phyloP scores from a whole-genome alignment of 2,329 filamentous ascomycete genomes.

The Curvularia spicifera region DNA sequence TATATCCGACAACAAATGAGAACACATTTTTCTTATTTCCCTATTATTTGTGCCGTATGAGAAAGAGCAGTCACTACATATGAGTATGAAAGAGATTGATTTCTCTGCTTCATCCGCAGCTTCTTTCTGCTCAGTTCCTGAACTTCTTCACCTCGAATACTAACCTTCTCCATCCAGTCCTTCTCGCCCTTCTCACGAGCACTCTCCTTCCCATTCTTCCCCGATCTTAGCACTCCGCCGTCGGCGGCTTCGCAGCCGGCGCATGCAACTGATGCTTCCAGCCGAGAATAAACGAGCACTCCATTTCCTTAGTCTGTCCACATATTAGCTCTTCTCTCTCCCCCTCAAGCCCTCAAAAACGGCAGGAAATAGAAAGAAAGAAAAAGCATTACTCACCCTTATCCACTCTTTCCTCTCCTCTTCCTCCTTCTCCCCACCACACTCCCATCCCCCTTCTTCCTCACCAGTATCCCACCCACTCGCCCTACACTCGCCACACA shows the following conservation, averaged over 20 bases:
- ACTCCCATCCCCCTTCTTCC: background rate
- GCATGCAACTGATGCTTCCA: conserved; percentile 7
- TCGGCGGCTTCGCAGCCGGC: too few species aligned
- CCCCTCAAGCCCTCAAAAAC: too few species aligned
- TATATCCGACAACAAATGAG: background rate
- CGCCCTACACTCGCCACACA: conserved; percentile 28
- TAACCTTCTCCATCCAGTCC: background rate
- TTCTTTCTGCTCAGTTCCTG: too few species aligned
- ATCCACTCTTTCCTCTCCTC: background rate
- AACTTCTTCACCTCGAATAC: background rate
- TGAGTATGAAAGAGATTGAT: background rate
- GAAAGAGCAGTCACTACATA: too few species aligned
- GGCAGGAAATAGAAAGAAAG: background rate
- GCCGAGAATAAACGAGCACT: conserved; percentile 23
- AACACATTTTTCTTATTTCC: background rate
- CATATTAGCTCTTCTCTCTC: too few species aligned
- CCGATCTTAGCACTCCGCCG: too few species aligned
- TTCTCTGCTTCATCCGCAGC: background rate
- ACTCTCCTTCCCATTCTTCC: too few species aligned
- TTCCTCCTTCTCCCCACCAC: background rate
- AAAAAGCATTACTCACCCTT: background rate
- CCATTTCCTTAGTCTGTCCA: conserved; percentile 16
- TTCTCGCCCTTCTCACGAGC: too few species aligned
- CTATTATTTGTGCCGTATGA: too few species aligned
- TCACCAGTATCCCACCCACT: conserved; percentile 12